Evolutionary conservation across 2,329 filamentous ascomycete species (phyloP), one percentile per base, ranked within the genome.

Genomic region (Lecanicillium sp.): DNA sequence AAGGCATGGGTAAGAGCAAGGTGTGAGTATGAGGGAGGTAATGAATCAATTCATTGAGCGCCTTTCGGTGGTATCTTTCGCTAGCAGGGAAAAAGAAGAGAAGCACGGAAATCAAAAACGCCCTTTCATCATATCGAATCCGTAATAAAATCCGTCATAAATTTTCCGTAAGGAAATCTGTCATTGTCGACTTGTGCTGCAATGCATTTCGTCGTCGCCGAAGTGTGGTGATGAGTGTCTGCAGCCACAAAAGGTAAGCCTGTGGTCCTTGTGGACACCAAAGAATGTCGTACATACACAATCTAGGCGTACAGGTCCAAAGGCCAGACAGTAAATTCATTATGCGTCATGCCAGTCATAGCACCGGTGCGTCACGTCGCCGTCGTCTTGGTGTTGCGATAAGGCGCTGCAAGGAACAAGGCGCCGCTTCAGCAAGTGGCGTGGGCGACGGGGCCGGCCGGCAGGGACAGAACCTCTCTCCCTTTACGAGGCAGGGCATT

Each of bases 401-500:
- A 25, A 25, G 22, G 22, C 6, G 7, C 11, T 6, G 6, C 22
- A 11, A 6, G 11, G 22, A 25, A 11, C 22, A n/a, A n/a, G n/a
- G 22, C 22, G 7, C 7, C 22, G 22, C 22, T 25, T 11, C 11
- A 11, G 11, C 11, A 25, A 11, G 22, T 25, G 22, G 22, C 22
- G 22, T 11, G 22, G 7, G 22, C 6, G 11, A 25, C 22, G 22
- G 22, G 22, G 22, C 22, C 22, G 22, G 22, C 22, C 22, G 22
- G 22, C 11, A 25, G 7, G 22, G 22, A 25, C 22, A 25, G 22
- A 25, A 11, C 22, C 22, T 25, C 22, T 25, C 7, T 6, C 13
- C 19, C 15, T 49, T 55, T 56, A 62, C 40, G 51, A 59, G 42
- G 50, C 45, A 35, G 60, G 52, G 56, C 70, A 74, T 42, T 65